Conservation (phyloP, 1,139 yeast species). For the Protomyces arabidopsidicola region DNA sequence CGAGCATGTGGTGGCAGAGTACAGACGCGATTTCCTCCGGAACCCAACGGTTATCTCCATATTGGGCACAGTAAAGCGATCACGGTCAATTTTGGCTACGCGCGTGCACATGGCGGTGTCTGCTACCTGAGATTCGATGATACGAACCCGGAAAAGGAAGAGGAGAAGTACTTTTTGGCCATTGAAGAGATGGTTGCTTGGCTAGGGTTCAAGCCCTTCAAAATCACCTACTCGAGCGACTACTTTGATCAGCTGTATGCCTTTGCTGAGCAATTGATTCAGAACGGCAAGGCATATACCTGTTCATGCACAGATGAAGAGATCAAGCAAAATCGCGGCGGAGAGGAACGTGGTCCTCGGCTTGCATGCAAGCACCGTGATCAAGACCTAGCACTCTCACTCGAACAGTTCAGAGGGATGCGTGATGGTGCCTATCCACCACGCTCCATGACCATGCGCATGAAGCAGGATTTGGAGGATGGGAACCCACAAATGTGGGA, state of each 20-base stretch:
- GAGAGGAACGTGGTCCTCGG: conserved; percentile 86
- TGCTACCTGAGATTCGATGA: conserved; percentile 94
- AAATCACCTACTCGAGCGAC: conserved; percentile 91
- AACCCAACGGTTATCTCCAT: conserved; percentile 93
- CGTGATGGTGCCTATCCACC: conserved; percentile 79
- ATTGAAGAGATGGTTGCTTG: conserved; percentile 80
- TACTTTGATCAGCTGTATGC: conserved; percentile 84
- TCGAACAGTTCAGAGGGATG: conserved; percentile 82
- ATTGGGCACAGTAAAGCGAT: conserved; percentile 98
- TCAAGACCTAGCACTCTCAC: conserved; percentile 65
- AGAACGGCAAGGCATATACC: conserved; percentile 71
- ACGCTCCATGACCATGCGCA: conserved; percentile 90
- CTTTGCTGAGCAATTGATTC: conserved; percentile 75
- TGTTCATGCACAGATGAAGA: conserved; percentile 87
- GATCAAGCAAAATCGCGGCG: conserved; percentile 83
- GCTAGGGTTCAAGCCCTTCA: conserved; percentile 92
- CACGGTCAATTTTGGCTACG: conserved; percentile 92
- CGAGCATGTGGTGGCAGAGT: conserved; percentile 75
- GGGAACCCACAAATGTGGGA: conserved; percentile 99
- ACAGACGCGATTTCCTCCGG: conserved; percentile 95
- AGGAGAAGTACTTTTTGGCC: conserved; percentile 79
- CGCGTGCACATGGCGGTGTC: conserved; percentile 71
- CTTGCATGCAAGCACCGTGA: conserved; percentile 72
- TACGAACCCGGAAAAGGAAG: conserved; percentile 98
- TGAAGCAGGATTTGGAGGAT: conserved; percentile 89